These are phyloP conservation scores for Dysphania ambrosioides DNA, from an alignment of 148 eudicot genomes.

Conservation along the genomic window DNA sequence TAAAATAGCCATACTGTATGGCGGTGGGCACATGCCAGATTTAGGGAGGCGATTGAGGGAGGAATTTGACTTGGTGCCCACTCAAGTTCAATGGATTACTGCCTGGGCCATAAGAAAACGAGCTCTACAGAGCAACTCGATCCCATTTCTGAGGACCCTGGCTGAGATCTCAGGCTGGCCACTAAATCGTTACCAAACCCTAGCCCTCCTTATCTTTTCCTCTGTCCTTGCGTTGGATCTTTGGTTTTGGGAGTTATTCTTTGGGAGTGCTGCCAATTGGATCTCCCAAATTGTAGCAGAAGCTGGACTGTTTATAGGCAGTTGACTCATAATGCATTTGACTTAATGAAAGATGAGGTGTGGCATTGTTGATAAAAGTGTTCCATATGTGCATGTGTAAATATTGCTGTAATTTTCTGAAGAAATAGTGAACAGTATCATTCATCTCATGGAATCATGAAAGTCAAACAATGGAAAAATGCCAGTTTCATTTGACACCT, in stretches of 20 bases:
- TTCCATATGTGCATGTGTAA: slow-evolving; percentile 26
- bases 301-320: slow-evolving; percentile 39
- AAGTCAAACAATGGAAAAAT: slow-evolving; percentile 17
- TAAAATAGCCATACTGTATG: slow-evolving; percentile 85
- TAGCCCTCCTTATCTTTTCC: slow-evolving; percentile 70
- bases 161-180: slow-evolving; percentile 87
- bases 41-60: slow-evolving; percentile 69
- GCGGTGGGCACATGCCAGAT: slow-evolving; percentile 99
- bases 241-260: slow-evolving; percentile 87
- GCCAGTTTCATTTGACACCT: slow-evolving; percentile 5
- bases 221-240: slow-evolving; percentile 88
- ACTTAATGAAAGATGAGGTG: background rate
- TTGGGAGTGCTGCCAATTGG: slow-evolving; percentile 63
- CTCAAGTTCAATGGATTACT: slow-evolving; percentile 78
- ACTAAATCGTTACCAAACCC: slow-evolving; percentile 74
- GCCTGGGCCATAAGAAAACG: slow-evolving; percentile 83
- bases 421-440: slow-evolving; percentile 11
- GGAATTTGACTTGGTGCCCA: slow-evolving; percentile 76
- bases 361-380: slow-evolving; percentile 6
- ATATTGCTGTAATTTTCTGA: slow-evolving; percentile 28
- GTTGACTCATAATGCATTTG: slow-evolving; percentile 25
- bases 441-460: background rate
- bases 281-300: slow-evolving; percentile 51
- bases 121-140: slow-evolving; percentile 47
- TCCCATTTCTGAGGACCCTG: slow-evolving; percentile 59